phyloP scores from a whole-genome alignment of 371 early-diverging fungal species.

The Rhizopus arrhizus region DNA sequence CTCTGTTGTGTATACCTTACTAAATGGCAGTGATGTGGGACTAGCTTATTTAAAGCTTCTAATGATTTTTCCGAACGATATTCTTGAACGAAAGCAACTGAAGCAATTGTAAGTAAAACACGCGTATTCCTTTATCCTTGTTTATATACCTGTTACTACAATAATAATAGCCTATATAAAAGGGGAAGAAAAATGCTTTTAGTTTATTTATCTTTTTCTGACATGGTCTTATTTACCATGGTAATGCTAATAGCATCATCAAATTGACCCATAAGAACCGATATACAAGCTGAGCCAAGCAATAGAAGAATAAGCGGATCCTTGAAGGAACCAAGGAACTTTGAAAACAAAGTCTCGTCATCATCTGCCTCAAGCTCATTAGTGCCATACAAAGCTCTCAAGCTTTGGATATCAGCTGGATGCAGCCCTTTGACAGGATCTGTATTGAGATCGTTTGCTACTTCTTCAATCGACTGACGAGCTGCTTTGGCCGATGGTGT shows the following conservation, averaged over 20 bases:
- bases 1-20: constrained; percentile 54
- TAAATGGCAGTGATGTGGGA: constrained; percentile 83
- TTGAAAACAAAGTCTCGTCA: constrained; percentile 46
- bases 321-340: constrained; percentile 46
- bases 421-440: constrained; percentile 54
- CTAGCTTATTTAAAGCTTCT: constrained; percentile 85
- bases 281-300: constrained; percentile 85
- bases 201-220: constrained; percentile 15
- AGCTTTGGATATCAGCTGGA: constrained; percentile 48
- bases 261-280: constrained; percentile 82
- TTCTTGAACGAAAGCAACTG: constrained; percentile 91
- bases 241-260: constrained; percentile 95
- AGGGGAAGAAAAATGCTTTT: neutral
- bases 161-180: constrained; percentile 76
- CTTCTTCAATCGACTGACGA: constrained; percentile 58
- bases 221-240: constrained; percentile 58
- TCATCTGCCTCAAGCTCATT: constrained; percentile 54
- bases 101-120: neutral
- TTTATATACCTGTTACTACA: constrained; percentile 76
- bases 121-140: neutral
- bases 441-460: constrained; percentile 57
- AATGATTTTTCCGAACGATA: constrained; percentile 85
- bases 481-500: constrained; percentile 63
- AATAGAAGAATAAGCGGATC: constrained; percentile 85
- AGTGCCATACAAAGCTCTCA: constrained; percentile 64